These are phyloP conservation scores for Curvularia sp. DNA, from an alignment of 2,329 filamentous ascomycete species.

Conservation along the genomic window DNA sequence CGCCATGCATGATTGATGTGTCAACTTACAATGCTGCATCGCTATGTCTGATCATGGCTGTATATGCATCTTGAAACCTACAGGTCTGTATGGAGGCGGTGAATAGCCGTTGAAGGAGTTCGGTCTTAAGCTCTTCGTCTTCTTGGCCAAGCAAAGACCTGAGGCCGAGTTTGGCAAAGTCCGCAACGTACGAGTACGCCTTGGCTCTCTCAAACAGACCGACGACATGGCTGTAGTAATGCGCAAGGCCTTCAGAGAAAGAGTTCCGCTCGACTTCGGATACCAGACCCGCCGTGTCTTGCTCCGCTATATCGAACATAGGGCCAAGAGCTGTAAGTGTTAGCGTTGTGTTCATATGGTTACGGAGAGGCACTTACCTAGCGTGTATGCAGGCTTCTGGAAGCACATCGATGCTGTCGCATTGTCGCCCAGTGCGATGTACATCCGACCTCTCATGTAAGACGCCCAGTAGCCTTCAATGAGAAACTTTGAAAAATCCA, in stretches of 20 bases:
- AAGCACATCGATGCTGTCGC: slow-evolving; percentile 77
- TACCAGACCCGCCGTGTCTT: slow-evolving; percentile 64
- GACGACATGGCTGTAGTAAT: slow-evolving; percentile 87
- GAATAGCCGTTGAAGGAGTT: slow-evolving; percentile 82
- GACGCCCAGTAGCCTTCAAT: slow-evolving; percentile 64
- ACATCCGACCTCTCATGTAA: slow-evolving; percentile 85
- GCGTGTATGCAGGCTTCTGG: slow-evolving; percentile 79
- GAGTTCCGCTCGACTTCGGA: slow-evolving; percentile 73
- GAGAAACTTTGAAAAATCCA: slow-evolving; percentile 71
- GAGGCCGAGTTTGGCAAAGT: slow-evolving; percentile 79
- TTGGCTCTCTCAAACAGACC: slow-evolving; percentile 80
- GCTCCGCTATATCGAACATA: slow-evolving; percentile 46
- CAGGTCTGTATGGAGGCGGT: slow-evolving; percentile 79
- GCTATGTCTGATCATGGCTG: slow-evolving; percentile 74
- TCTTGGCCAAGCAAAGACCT: slow-evolving; percentile 37
- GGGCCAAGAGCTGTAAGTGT: slow-evolving; percentile 39
- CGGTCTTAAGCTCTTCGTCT: slow-evolving; percentile 44
- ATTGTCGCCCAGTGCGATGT: slow-evolving; percentile 75
- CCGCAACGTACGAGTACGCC: slow-evolving; percentile 79
- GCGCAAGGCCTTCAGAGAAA: slow-evolving; percentile 75
- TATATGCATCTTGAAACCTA: slow-evolving; percentile 83
- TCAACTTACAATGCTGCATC: slow-evolving; percentile 66
- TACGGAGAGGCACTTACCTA: slow-evolving; percentile 65
- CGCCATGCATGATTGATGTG: not conserved
- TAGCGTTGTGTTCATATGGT: slow-evolving; percentile 14